These are phyloP conservation scores for Ramichloridium luteum DNA, from an alignment of 2,329 filamentous ascomycete species.

Conservation along the genomic window DNA sequence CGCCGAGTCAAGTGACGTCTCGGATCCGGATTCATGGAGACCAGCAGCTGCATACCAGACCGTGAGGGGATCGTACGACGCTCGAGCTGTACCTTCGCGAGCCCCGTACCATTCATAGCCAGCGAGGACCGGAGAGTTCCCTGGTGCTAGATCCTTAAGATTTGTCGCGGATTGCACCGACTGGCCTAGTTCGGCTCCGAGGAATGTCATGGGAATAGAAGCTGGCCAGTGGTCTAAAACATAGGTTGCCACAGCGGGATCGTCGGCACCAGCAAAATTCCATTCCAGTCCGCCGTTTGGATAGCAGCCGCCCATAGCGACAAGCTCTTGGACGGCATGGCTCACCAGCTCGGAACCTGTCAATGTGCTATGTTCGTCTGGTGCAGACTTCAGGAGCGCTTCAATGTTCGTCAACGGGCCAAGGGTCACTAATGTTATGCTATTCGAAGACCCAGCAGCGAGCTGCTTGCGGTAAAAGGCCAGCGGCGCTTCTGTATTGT, in stretches of 20 bases:
- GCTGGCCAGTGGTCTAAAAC: constrained; percentile 37
- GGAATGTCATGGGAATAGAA: constrained; percentile 28
- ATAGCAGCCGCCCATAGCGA: constrained; percentile 42
- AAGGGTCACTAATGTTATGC: constrained; percentile 14
- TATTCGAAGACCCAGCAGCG: constrained; percentile 4
- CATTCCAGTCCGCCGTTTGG: constrained; percentile 37
- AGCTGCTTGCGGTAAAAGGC: constrained; percentile 8
- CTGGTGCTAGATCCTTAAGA: constrained; percentile 16
- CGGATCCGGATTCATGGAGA: constrained; percentile 2
- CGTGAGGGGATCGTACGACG: constrained; percentile 10
- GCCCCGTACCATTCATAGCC: constrained; percentile 12
- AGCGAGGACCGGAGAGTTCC: constrained; percentile 7
- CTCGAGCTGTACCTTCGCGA: constrained; percentile 5
- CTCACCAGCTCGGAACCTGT: constrained; percentile 32
- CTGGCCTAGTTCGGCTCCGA: constrained; percentile 35
- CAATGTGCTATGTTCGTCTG: no score
- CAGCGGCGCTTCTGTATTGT: constrained; percentile 7
- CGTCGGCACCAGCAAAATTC: constrained; percentile 38
- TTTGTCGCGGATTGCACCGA: constrained; percentile 29
- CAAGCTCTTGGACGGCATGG: constrained; percentile 37
- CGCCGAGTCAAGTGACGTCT: no score
- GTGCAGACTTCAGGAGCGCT: constrained; percentile 33
- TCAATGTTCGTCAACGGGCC: constrained; percentile 27
- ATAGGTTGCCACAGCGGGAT: constrained; percentile 28
- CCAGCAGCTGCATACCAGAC: constrained; percentile 8